phyloP scores from a whole-genome alignment of 1,284 basidiomycete species.

The Polyporus tsugae region DNA sequence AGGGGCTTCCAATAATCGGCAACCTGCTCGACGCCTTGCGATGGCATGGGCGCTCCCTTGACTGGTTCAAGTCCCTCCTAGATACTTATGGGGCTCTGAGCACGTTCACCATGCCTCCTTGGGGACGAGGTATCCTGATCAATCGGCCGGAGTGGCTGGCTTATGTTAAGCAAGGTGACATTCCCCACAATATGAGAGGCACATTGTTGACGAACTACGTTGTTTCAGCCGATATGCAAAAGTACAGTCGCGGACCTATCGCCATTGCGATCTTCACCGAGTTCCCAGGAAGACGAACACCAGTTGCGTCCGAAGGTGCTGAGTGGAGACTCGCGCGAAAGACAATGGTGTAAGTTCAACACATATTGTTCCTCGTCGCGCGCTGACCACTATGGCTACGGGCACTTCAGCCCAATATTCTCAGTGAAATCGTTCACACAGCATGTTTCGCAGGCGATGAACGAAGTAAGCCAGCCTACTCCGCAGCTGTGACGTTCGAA shows the following conservation, averaged over 20 bases:
- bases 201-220: not conserved
- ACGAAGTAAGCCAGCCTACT: slow-evolving; percentile 26
- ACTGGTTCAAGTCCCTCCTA: slow-evolving; percentile 24
- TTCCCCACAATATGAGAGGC: too few species aligned
- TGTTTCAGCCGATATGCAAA: slow-evolving; percentile 27
- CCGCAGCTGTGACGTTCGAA: too few species aligned
- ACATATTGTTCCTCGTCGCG: too few species aligned
- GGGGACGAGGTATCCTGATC: slow-evolving; percentile 37
- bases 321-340: slow-evolving; percentile 32
- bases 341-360: slow-evolving; percentile 27
- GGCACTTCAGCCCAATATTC: slow-evolving; percentile 28
- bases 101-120: slow-evolving; percentile 37
- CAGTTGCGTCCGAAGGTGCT: slow-evolving; percentile 33
- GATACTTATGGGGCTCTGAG: slow-evolving; percentile 34
- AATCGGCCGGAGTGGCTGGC: slow-evolving; percentile 39
- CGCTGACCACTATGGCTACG: too few species aligned
- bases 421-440: slow-evolving; percentile 29
- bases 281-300: slow-evolving; percentile 33
- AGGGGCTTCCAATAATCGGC: slow-evolving; percentile 36
- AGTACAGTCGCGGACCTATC: slow-evolving; percentile 29
- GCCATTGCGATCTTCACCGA: slow-evolving; percentile 30
- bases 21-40: slow-evolving; percentile 33
- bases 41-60: slow-evolving; percentile 28
- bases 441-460: slow-evolving; percentile 33
- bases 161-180: slow-evolving; percentile 37